Conservation (phyloP, 129 eudicot genomes). For the Lactuca saligna region DNA sequence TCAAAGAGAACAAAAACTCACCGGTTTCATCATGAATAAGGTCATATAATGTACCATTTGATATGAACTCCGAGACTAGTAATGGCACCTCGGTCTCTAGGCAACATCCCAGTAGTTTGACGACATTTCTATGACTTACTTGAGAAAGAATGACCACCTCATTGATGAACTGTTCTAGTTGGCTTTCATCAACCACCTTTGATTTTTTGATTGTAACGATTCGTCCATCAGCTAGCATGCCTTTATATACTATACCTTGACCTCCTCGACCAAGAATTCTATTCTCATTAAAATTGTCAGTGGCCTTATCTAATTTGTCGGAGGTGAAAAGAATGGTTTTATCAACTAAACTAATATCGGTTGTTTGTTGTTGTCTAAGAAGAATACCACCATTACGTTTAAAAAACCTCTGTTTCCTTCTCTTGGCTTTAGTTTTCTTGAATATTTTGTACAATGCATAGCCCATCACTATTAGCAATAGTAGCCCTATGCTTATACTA, state of each 20-base stretch:
- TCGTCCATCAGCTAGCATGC: conserved; percentile 11
- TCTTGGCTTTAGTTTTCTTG: conserved; percentile 4
- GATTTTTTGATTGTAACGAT: neutral
- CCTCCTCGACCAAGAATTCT: no score
- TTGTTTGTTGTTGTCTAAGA: conserved; percentile 22
- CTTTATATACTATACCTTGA: neutral
- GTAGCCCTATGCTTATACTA: neutral
- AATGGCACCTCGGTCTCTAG: neutral
- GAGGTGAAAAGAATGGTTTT: conserved; percentile 21
- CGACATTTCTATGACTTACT: neutral
- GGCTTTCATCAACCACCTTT: no score
- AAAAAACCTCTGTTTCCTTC: conserved; percentile 15
- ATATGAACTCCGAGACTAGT: neutral
- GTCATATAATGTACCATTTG: neutral
- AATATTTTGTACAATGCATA: neutral
- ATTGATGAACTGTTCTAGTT: no score
- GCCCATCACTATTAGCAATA: neutral
- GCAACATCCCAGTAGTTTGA: neutral
- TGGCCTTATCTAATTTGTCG: neutral
- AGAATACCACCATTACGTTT: conserved; percentile 39
- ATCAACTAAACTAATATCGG: conserved; percentile 16
- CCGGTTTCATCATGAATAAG: neutral
- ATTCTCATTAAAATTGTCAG: neutral
- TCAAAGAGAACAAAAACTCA: neutral
- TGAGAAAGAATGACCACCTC: neutral